Base-by-base conservation (phyloP, 2,329 filamentous ascomycete species). In the Fusarium acutatum region DNA sequence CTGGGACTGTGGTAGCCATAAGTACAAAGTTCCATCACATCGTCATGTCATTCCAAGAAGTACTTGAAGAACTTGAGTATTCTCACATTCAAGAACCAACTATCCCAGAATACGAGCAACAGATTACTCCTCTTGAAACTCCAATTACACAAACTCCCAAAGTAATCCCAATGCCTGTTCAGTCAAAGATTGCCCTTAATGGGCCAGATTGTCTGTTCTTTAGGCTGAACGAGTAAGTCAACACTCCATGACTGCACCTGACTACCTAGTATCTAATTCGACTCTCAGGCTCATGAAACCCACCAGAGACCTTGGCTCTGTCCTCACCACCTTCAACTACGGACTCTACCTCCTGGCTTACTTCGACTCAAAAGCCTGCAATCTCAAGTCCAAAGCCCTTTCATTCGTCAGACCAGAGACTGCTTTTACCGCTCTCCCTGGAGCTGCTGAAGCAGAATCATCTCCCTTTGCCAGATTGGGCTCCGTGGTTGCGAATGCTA, bases 361-460 rank as follows among this genome's bases (percentile, higher is more conserved):
- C 44, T 47, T 47, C 6, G 44, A 17, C 6, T 22, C 26, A 9
- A 47, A 47, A 47, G 26, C 26, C 13, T 47, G 28, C 26, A 47
- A 28, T 28, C 44, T 28, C 6, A 47, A 28, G 26, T 28, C 26
- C 18, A 47, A 47, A 22, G 26, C 26, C 3, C 20, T 11, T 17
- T 30, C 20, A 6, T 30, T 47, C 13, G 26, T 30, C 26, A 47
- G 44, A 22, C 26, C 44, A 15, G 44, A 47, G 8, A 47, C 44
- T 30, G 26, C 26, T 0, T 30, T 30, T 0, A 30, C 26, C 4
- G 13, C 26, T 3, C 26, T 28, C 0, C 20, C 20, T 22, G 20
- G 9, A 30, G 44, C 26, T 0, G 44, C 44, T 8, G 44, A 30
- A 11, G 13, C 44, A 30, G 44, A 47, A 0, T 30, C 20, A 0